Percentiles rank a stretch among this genome's conserved stretches.
phyloP scores from a whole-genome alignment of 2,329 filamentous ascomycete genomes.

The Dactylellina cionopaga region DNA sequence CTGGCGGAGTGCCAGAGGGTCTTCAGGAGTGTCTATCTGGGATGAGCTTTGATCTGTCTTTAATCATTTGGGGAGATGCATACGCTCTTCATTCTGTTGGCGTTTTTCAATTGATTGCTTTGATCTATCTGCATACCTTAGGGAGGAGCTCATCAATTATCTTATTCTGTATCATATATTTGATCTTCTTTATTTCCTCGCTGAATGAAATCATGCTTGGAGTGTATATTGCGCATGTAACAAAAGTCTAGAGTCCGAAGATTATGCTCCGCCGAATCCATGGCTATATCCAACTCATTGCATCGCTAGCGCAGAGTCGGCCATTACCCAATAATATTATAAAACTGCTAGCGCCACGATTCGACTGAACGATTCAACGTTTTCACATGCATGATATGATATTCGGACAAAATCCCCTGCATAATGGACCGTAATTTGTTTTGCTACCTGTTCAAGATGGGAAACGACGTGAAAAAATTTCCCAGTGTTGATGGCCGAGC shows the following conservation, averaged over 20 bases:
- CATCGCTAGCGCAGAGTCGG: no score
- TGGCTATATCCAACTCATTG: no score
- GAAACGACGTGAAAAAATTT: no score
- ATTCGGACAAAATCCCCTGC: no score
- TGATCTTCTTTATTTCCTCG: background rate
- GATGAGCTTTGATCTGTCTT: background rate
- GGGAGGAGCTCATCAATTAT: background rate
- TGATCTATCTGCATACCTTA: background rate
- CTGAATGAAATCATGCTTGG: background rate
- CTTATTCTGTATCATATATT: background rate
- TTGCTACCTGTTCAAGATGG: no score
- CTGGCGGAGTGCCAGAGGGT: conserved; percentile 46
- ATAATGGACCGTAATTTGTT: no score
- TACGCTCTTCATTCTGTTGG: background rate
- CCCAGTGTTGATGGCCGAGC: background rate
- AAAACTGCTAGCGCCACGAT: no score
- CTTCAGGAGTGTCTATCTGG: conserved; percentile 42
- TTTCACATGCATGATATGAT: no score
- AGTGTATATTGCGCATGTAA: background rate
- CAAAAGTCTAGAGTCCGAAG: no score
- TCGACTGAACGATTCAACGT: no score
- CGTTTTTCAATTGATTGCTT: background rate
- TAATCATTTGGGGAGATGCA: background rate
- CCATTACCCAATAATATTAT: no score
- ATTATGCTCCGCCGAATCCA: no score